phyloP scores from a whole-genome alignment of 2,329 filamentous ascomycete species.

The Pezicula rhizophila region DNA sequence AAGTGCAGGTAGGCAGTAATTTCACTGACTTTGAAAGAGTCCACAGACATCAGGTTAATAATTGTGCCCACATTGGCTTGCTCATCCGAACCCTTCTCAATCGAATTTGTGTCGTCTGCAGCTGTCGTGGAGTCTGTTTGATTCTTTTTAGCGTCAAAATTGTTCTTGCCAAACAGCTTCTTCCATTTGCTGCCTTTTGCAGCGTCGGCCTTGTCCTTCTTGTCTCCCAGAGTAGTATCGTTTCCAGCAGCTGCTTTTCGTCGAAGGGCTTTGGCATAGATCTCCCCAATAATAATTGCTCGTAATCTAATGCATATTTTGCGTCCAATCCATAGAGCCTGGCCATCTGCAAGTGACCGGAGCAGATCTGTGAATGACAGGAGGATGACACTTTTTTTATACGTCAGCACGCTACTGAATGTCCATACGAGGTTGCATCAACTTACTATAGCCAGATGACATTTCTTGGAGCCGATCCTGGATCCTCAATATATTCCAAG shows the following conservation, averaged over 20 bases:
- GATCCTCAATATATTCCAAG: constrained; percentile 86
- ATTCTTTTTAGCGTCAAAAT: constrained; percentile 38
- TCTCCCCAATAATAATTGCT: constrained; percentile 93
- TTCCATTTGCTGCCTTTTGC: constrained; percentile 7
- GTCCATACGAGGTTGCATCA: background rate
- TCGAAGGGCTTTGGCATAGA: constrained; percentile 91
- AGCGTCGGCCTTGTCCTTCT: constrained; percentile 39
- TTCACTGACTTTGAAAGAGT: constrained; percentile 97
- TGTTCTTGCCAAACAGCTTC: constrained; percentile 27
- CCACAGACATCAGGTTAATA: constrained; percentile 98
- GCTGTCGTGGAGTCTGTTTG: constrained; percentile 13
- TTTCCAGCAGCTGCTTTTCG: constrained; percentile 77
- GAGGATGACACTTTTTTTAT: constrained; percentile 56
- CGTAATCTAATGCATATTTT: constrained; percentile 90
- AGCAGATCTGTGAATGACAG: constrained; percentile 78
- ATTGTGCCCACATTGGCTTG: constrained; percentile 96
- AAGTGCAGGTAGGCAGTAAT: constrained; percentile 94
- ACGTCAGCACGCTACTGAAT: background rate
- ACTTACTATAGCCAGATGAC: constrained; percentile 79
- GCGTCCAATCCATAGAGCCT: constrained; percentile 87
- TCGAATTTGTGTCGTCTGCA: constrained; percentile 4
- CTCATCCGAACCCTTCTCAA: constrained; percentile 43
- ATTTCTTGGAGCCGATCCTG: constrained; percentile 67
- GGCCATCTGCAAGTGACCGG: constrained; percentile 76
- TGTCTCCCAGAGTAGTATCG: constrained; percentile 65